Evolutionary conservation across 179 eudicot genomes (phyloP), one percentile per base, ranked within the genome.

Genomic region (Corrigiola litoralis): DNA sequence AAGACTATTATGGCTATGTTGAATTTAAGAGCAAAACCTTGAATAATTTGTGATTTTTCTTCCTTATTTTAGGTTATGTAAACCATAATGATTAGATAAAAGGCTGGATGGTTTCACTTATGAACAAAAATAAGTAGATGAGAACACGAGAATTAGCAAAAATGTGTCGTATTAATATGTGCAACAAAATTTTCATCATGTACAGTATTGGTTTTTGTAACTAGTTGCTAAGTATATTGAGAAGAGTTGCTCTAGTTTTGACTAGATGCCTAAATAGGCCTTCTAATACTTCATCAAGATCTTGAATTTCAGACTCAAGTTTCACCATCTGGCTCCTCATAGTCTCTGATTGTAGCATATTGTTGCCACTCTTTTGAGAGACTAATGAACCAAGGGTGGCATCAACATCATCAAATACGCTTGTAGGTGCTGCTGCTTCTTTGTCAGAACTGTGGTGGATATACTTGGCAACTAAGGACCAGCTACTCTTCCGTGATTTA

Each of bases 181-280:
- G n/a, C n/a, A n/a, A n/a, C n/a, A n/a, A n/a, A n/a, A n/a, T n/a
- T n/a, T n/a, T n/a, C n/a, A n/a, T n/a, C n/a, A n/a, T n/a, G n/a
- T n/a, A n/a, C n/a, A n/a, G n/a, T n/a, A n/a, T n/a, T n/a, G n/a
- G n/a, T n/a, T n/a, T n/a, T n/a, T n/a, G n/a, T n/a, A n/a, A n/a
- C 64, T 75, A 79, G 53, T 68, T 49, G 37, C 71, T 76, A 21
- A 72, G 71, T 57, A 76, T 70, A 53, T 80, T 76, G 68, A 80
- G 78, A 28, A 80, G 70, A 46, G 66, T 54, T 36, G 76, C 74
- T 73, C 83, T 69, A 31, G 76, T 66, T 51, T 70, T 76, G 7
- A 79, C 74, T 23, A 75, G 44, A 69, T 63, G 75, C 75, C 80
- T 76, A 61, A 73, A 65, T 31, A 76, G 40, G 34, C 65, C n/a